Percentiles rank a stretch among this genome's conserved stretches.
Conservation (phyloP, 2,329 filamentous ascomycete species). For the Trichothecium sympodiale region DNA sequence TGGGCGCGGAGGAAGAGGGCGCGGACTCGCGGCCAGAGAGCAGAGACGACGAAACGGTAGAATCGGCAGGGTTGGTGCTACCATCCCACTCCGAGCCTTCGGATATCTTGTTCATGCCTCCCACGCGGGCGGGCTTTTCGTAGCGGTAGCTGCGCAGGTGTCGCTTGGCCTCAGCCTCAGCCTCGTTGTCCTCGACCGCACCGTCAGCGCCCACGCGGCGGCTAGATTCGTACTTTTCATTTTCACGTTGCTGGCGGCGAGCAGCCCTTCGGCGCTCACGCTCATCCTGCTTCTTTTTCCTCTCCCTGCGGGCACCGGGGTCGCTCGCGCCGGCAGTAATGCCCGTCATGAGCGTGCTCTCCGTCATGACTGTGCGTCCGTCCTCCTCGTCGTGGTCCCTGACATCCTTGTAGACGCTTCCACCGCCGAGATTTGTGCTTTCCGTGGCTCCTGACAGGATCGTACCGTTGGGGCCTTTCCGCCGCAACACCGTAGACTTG, state of each 20-base stretch:
- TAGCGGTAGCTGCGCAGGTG: conserved; percentile 76
- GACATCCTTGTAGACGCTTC: conserved; percentile 70
- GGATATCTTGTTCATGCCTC: conserved; percentile 73
- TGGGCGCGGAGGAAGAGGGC: conserved; percentile 44
- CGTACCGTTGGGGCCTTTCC: conserved; percentile 81
- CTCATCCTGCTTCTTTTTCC: conserved; percentile 40
- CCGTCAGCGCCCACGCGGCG: conserved; percentile 46
- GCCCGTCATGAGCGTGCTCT: conserved; percentile 35
- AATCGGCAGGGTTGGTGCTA: conserved; percentile 54
- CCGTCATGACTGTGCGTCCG: conserved; percentile 32
- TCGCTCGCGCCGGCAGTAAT: conserved; percentile 48
- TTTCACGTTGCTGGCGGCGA: conserved; percentile 22
- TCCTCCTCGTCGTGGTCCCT: conserved; percentile 39
- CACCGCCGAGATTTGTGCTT: conserved; percentile 76
- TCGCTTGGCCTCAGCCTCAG: conserved; percentile 51
- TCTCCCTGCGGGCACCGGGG: conserved; percentile 41
- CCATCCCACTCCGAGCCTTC: conserved; percentile 77
- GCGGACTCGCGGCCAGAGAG: conserved; percentile 46
- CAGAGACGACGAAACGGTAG: conserved; percentile 45
- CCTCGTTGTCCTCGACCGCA: conserved; percentile 47
- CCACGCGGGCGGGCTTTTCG: conserved; percentile 77
- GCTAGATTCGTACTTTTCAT: conserved; percentile 26
- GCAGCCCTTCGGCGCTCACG: conserved; percentile 24
- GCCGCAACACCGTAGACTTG: conserved; percentile 84
- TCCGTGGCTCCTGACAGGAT: conserved; percentile 73